phyloP scores from a whole-genome alignment of 768 basidiomycete genomes.

The Rhodotorula babjevae region DNA sequence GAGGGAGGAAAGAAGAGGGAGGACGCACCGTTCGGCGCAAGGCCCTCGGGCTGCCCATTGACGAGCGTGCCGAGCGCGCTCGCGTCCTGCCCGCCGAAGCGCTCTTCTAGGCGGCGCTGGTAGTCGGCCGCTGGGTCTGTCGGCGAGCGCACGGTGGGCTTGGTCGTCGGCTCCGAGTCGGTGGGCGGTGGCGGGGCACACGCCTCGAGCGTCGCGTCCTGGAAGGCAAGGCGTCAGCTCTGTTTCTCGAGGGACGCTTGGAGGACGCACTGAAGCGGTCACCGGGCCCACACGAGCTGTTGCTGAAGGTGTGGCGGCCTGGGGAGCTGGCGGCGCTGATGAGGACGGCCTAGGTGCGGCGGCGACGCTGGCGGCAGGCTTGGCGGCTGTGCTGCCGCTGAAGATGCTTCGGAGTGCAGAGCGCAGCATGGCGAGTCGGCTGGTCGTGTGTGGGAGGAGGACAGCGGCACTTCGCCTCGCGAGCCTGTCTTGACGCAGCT shows the following conservation, averaged over 20 bases:
- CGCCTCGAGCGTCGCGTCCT: not conserved
- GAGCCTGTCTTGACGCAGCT: too few relatives aligned
- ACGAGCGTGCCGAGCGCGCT: conserved; percentile 14
- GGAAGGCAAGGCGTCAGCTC: not conserved
- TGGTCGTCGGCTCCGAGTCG: too few relatives aligned
- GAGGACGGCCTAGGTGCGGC: not conserved
- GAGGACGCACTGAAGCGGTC: not conserved
- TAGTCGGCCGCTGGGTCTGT: conserved; percentile 4
- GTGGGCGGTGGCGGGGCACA: too few relatives aligned
- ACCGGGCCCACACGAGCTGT: not conserved
- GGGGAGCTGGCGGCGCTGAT: not conserved
- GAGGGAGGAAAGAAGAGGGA: not conserved
- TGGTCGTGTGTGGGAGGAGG: too few relatives aligned
- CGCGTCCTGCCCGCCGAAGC: conserved; percentile 20
- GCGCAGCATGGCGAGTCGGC: not conserved
- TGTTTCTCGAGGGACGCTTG: not conserved
- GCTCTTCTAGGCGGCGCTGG: conserved; percentile 10
- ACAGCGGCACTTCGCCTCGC: too few relatives aligned
- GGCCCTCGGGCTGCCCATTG: conserved; percentile 15
- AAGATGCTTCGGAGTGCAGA: too few relatives aligned
- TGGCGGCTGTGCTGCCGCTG: not conserved
- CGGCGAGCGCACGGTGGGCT: not conserved
- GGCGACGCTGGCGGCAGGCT: not conserved
- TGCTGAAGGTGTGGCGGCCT: not conserved
- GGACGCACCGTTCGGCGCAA: conserved; percentile 2